Conservation (phyloP, 169 alveolate species). For the Perkinsus marinus region DNA sequence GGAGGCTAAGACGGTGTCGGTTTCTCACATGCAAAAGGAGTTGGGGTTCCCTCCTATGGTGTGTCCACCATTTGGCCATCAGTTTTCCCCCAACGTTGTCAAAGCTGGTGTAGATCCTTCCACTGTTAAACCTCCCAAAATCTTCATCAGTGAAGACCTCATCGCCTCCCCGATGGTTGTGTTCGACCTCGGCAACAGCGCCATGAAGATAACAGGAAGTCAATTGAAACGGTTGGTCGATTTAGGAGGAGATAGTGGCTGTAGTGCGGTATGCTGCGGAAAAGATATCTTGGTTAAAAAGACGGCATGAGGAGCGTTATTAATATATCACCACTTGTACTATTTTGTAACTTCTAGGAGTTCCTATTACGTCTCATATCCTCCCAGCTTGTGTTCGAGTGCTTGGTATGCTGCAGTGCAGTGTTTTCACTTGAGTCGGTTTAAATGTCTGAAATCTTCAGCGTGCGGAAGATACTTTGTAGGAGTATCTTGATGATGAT, state of each 20-base stretch:
- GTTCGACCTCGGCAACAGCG: neutral
- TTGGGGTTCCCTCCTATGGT: neutral
- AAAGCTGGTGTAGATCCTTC: neutral
- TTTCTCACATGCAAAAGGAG: neutral
- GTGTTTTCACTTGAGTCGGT: too few species aligned
- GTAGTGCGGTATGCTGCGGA: neutral
- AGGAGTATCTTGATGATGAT: neutral
- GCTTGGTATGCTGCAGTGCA: too few species aligned
- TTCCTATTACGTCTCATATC: too few species aligned
- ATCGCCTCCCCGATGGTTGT: neutral
- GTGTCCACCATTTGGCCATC: neutral
- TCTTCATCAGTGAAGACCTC: neutral
- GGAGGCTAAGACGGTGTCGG: neutral
- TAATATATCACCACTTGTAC: too few species aligned
- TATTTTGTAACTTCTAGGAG: too few species aligned
- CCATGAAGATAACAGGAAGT: neutral
- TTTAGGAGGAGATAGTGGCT: neutral
- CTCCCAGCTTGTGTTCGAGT: too few species aligned
- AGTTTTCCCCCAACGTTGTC: neutral
- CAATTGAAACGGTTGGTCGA: neutral
- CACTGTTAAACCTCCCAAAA: neutral
- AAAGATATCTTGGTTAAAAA: neutral
- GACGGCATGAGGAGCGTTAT: neutral
- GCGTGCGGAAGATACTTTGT: neutral
- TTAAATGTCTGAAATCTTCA: neutral